Evolutionary conservation across 1,284 basidiomycete species (phyloP), one percentile per base, ranked within the genome.

Genomic region (Kalmanozyma brasiliensis): DNA sequence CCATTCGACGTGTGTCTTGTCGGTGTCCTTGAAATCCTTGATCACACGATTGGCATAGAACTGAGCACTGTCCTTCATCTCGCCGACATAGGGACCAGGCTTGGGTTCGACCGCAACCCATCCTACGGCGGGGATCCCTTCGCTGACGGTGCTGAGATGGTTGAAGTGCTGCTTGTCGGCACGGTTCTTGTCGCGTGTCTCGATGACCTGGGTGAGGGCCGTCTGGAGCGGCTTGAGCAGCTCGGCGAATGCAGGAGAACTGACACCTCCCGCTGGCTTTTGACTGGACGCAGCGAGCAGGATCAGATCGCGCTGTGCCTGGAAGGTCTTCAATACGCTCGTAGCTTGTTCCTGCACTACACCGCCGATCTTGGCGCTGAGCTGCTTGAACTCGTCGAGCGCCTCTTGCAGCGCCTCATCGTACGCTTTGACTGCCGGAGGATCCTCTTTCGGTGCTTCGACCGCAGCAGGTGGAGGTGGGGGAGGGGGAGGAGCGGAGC

Each of bases 21-120:
- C 91, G 78, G 59, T 53, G 26, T 94, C 91, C 83, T 93, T 98
- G 86, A 87, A 91, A 72, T 95, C 92, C 83, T 95, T 94, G 83
- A 95, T 89, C 44, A 98, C 88, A 53, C 90, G 88, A 82, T 97
- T 93, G 13, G 89, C 89, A 83, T 94, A 98, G 84, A 94, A 98
- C 78, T 90, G 87, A 7, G 91, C 88, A 8, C 92, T 88, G 49
- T 98, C 93, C 83, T 91, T 95, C 83, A 91, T 88, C 49, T 95
- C 92, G 13, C 84, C 85, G n/a, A 98, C 86, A 74, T 88, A 91
- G 13, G 91, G 89, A 5, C 87, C 92, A 0, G 96, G 95, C 78
- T 92, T 93, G 16, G 88, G 87, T 64, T 89, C 87, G 51, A 89
- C 86, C 43, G 90, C 87, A 41, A 98, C 89, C 95, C 95, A 99